Percentiles rank a stretch among this genome's conserved stretches.
Evolutionary conservation across 257 asterid species (phyloP).

Genomic region (Solanum bulbocastanum): DNA sequence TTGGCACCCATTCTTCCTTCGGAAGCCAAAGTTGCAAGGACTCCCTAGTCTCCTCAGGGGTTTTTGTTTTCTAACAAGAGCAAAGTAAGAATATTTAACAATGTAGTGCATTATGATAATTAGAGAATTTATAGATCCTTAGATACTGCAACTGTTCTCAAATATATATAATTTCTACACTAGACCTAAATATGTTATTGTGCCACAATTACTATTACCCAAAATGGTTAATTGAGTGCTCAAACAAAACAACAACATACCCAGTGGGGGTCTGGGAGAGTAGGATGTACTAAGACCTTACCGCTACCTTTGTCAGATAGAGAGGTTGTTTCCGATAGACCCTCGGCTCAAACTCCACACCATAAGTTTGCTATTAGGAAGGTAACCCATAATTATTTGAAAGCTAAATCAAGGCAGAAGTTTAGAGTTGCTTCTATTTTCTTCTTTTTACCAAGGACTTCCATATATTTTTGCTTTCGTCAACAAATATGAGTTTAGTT

Average conservation of each 20-base stretch:
- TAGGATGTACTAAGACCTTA: background rate
- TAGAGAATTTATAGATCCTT: background rate
- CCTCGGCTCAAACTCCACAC: background rate
- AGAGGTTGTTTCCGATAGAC: background rate
- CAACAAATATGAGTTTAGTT: background rate
- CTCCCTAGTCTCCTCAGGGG: constrained; percentile 82
- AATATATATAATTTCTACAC: background rate
- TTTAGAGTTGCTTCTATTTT: background rate
- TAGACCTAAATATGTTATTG: background rate
- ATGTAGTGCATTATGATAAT: background rate
- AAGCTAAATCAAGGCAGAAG: background rate
- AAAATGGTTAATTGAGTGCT: background rate
- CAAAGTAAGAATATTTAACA: background rate
- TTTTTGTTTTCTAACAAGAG: constrained; percentile 45
- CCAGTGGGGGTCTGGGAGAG: background rate
- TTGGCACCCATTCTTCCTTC: constrained; percentile 93
- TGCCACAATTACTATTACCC: background rate
- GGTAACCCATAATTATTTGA: background rate
- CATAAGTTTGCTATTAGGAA: background rate
- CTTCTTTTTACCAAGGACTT: background rate
- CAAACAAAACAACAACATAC: background rate
- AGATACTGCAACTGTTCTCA: background rate
- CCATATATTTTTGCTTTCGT: background rate
- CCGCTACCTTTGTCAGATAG: background rate
- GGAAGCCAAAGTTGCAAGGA: constrained; percentile 98